These are phyloP conservation scores for Epicoccum sorghinum DNA, from an alignment of 2,329 filamentous ascomycete species.

Conservation along the genomic window DNA sequence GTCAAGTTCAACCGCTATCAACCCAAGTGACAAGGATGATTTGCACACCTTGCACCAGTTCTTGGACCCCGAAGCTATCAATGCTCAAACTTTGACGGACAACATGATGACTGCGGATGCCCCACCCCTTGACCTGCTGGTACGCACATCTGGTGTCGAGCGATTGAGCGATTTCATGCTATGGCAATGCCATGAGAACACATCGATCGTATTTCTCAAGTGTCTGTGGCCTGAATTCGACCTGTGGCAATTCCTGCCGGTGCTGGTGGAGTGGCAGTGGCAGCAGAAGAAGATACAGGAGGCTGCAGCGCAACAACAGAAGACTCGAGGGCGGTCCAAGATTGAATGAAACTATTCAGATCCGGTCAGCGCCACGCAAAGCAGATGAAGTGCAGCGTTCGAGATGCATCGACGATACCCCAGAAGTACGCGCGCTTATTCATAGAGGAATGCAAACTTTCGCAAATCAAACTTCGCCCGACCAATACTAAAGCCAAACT, in stretches of 20 bases:
- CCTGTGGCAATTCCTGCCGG: constrained; percentile 89
- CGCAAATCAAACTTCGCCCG: constrained; percentile 20
- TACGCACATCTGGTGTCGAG: constrained; percentile 91
- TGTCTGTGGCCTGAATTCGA: constrained; percentile 97
- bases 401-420: constrained; percentile 34
- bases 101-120: constrained; percentile 88
- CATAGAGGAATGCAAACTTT: constrained; percentile 21
- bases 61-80: constrained; percentile 88
- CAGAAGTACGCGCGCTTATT: constrained; percentile 27
- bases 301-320: constrained; percentile 43
- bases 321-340: constrained; percentile 37
- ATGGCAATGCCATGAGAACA: constrained; percentile 95
- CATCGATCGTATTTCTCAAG: constrained; percentile 89
- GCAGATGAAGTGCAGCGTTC: constrained; percentile 12
- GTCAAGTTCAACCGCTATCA: constrained; percentile 48
- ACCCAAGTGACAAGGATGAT: constrained; percentile 42
- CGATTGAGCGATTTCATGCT: constrained; percentile 97
- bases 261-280: constrained; percentile 88
- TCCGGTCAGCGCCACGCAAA: constrained; percentile 1
- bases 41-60: constrained; percentile 25
- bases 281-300: constrained; percentile 55
- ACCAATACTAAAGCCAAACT: neutral
- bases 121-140: constrained; percentile 87
- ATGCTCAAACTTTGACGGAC: constrained; percentile 76
- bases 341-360: constrained; percentile 22